Conservation (phyloP, 2,329 filamentous ascomycete species). For the Colletotrichum endophyticum region DNA sequence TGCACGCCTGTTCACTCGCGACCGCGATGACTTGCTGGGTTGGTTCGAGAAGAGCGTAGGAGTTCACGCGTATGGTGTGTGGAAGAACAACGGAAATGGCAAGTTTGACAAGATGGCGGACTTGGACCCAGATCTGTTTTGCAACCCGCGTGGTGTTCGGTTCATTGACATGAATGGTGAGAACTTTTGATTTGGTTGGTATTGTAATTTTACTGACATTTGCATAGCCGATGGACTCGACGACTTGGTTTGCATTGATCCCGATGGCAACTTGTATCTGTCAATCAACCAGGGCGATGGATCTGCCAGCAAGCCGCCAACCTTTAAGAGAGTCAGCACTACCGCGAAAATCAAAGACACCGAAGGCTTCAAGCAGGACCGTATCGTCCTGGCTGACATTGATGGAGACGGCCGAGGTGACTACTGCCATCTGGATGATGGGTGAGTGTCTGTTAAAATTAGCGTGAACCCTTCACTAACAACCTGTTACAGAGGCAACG, state of each 20-base stretch:
- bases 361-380: neutral
- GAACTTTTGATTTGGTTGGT: constrained; percentile 14
- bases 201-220: neutral
- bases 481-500: neutral
- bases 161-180: neutral
- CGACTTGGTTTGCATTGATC: constrained; percentile 7
- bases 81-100: neutral
- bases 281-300: constrained; percentile 19
- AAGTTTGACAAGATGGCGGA: constrained; percentile 14
- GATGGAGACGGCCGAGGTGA: constrained; percentile 38
- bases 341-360: neutral
- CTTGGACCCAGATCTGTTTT: neutral
- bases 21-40: constrained; percentile 21
- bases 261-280: neutral
- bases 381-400: constrained; percentile 19
- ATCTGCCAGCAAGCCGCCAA: neutral
- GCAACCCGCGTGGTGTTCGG: neutral
- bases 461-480: neutral
- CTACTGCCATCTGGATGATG: constrained; percentile 24
- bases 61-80: neutral
- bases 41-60: neutral
- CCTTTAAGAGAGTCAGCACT: neutral
- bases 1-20: constrained; percentile 18
- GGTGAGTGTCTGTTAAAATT: accelerated
- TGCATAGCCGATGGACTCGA: constrained; percentile 20